These are phyloP conservation scores for Acacia pycnantha DNA, from an alignment of 331 rosid genomes.

Conservation along the genomic window DNA sequence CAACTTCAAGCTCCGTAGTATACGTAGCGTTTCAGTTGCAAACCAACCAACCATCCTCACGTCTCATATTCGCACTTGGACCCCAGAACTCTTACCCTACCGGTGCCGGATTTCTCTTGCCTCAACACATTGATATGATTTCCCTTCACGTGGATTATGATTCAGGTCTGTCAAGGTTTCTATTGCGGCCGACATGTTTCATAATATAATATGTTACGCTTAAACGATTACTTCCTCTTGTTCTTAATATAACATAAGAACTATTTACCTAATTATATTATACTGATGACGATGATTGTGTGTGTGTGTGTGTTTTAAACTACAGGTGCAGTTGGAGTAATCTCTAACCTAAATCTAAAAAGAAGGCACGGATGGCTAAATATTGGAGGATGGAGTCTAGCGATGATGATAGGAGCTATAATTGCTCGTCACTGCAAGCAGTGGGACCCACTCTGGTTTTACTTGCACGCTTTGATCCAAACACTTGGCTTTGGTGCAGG, in stretches of 20 bases:
- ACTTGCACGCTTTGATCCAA: slow-evolving; percentile 38
- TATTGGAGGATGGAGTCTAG: slow-evolving; percentile 36
- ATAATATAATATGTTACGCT: no score
- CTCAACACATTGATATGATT: slow-evolving; percentile 13
- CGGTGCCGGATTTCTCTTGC: background rate
- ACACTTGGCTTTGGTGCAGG: slow-evolving; percentile 29
- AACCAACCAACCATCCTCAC: slow-evolving; percentile 2
- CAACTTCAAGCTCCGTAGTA: background rate
- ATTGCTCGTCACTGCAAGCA: slow-evolving; percentile 31
- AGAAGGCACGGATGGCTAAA: slow-evolving; percentile 38
- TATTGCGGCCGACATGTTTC: background rate
- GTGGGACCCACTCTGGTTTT: slow-evolving; percentile 46
- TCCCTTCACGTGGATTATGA: slow-evolving; percentile 23
- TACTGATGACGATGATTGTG: background rate
- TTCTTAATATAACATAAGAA: no score
- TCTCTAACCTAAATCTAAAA: slow-evolving; percentile 11
- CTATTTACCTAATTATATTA: background rate
- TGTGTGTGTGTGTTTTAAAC: no score
- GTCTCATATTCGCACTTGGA: slow-evolving; percentile 30
- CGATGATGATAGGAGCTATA: slow-evolving; percentile 32
- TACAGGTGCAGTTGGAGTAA: background rate
- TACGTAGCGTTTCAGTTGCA: slow-evolving; percentile 27
- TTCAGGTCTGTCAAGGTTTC: slow-evolving; percentile 22
- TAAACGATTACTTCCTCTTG: no score
- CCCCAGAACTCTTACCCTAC: slow-evolving; percentile 21